Evolutionary conservation across 441 rosid genomes (phyloP), one percentile per base, ranked within the genome.

Genomic region (Biscutella laevigata): DNA sequence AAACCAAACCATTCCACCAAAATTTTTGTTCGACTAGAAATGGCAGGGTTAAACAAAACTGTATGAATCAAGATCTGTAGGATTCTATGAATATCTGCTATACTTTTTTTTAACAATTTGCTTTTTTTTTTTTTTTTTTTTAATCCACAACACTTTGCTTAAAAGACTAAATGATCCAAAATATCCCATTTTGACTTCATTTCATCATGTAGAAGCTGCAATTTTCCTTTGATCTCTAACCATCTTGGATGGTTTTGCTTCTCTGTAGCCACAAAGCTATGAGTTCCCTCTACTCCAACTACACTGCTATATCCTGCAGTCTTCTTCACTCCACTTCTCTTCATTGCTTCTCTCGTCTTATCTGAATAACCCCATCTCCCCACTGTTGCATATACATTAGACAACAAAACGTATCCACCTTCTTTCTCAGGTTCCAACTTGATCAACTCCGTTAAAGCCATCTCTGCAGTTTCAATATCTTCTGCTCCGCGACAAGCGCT

Each of bases 341-440:
- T 77, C 84, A 78, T 81, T 47, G 60, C 49, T 47, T 71, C 70
- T 43, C 88, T 68, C 2, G 74, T 64, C 40, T 60, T 60, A 47
- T 73, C 70, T 10, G 76, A 68, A 67, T 45, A 49, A 28, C 62
- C 58, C 73, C 78, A 81, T 53, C 63, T 67, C 37, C 74, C 74
- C 5, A 45, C 55, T 15, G 67, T 70, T 41, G 82, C 82, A 53
- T 78, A 73, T 36, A 72, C 47, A 51, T 81, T 78, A 1, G 82
- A 74, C 64, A 81, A 27, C 71, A 70, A 45, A 40, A 76, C 53
- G 12, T 76, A 74, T 20, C 84, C 88, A 1, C 84, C 80, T 47
- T 62, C 87, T 53, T 74, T 75, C 48, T 62, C 79, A 10, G 82
- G 80, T 63, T 78, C 82, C 20, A 78, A 59, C 62, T 59, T 69